Percentiles rank a stretch among this genome's conserved stretches.
Evolutionary conservation across 148 eudicot genomes (phyloP).

Genomic region (Fallopia convolvulus): DNA sequence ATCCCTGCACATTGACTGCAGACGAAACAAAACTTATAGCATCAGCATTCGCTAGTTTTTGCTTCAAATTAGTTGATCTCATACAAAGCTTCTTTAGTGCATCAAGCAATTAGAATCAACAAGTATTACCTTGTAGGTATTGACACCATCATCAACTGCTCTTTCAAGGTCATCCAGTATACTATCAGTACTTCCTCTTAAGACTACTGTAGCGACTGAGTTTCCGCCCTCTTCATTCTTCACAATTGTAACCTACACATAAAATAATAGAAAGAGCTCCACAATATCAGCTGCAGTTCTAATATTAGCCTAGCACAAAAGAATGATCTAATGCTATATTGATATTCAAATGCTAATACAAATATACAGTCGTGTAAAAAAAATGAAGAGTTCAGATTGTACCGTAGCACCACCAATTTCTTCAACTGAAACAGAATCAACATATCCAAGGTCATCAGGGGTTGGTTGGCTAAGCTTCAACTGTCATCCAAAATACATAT

Average conservation of each 20-base stretch:
- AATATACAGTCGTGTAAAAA: background rate
- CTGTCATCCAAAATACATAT: slow-evolving; percentile 32
- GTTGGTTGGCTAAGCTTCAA: slow-evolving; percentile 81
- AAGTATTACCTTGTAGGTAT: slow-evolving; percentile 63
- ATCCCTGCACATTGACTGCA: slow-evolving; percentile 93
- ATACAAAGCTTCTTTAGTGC: background rate
- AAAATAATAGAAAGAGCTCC: background rate
- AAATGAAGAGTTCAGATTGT: slow-evolving; percentile 3
- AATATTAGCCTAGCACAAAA: background rate
- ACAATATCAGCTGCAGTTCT: background rate
- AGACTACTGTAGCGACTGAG: slow-evolving; percentile 71
- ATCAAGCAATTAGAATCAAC: background rate
- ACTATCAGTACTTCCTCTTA: slow-evolving; percentile 95
- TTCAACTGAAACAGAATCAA: slow-evolving; percentile 79
- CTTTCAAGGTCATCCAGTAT: slow-evolving; percentile 98
- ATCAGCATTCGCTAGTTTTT: slow-evolving; percentile 9
- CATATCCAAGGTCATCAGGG: slow-evolving; percentile 85
- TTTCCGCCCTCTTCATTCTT: slow-evolving; percentile 94
- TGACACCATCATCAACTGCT: slow-evolving; percentile 97
- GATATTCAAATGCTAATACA: background rate
- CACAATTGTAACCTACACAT: slow-evolving; percentile 65
- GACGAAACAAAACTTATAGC: background rate
- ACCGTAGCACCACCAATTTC: slow-evolving; percentile 91
- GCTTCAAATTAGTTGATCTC: slow-evolving; percentile 1
- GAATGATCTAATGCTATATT: background rate